These are phyloP conservation scores for Trametes meyenii DNA, from an alignment of 768 basidiomycete species.

Conservation along the genomic window DNA sequence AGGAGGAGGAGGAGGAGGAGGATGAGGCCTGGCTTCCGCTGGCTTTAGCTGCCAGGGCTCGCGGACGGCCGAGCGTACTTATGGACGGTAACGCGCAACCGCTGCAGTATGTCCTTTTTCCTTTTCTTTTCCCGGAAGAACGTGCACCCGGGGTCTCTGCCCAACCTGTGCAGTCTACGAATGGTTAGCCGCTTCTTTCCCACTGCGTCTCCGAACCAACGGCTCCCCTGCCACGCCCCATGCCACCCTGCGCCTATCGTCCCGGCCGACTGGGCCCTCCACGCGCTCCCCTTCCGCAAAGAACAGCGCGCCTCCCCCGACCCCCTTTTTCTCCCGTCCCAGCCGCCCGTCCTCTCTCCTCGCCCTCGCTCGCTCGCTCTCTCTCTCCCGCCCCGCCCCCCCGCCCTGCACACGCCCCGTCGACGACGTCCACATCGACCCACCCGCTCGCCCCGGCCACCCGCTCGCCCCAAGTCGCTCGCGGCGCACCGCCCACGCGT, in stretches of 20 bases:
- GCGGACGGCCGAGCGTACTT: slow-evolving; percentile 5
- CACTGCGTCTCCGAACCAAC: slow-evolving; percentile 12
- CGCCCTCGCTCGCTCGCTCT: not conserved
- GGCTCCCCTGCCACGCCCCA: slow-evolving; percentile 15
- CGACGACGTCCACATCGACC: too few species aligned
- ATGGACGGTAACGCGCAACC: slow-evolving; percentile 4
- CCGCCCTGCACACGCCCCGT: not conserved
- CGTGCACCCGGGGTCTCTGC: slow-evolving; percentile 17
- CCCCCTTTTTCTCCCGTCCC: not conserved
- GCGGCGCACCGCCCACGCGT: too few species aligned
- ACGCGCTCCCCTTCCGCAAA: slow-evolving; percentile 13
- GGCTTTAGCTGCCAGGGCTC: not conserved
- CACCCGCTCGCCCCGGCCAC: too few species aligned
- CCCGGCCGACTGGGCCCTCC: slow-evolving; percentile 6
- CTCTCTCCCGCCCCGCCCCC: not conserved
- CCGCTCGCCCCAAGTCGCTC: too few species aligned
- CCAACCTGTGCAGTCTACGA: slow-evolving; percentile 19
- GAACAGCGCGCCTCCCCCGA: too few species aligned
- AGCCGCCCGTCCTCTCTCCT: not conserved
- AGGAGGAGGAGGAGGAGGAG: not conserved
- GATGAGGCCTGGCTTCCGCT: not conserved
- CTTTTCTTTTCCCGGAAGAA: slow-evolving; percentile 17
- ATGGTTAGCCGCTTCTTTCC: slow-evolving; percentile 20
- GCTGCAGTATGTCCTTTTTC: slow-evolving; percentile 6
- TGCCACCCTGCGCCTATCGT: slow-evolving; percentile 20